Percentiles rank a stretch among this genome's conserved stretches.
These are phyloP conservation scores for Pecoramyces ruminantium DNA, from an alignment of 192 early-diverging fungal species.

Conservation along the genomic window DNA sequence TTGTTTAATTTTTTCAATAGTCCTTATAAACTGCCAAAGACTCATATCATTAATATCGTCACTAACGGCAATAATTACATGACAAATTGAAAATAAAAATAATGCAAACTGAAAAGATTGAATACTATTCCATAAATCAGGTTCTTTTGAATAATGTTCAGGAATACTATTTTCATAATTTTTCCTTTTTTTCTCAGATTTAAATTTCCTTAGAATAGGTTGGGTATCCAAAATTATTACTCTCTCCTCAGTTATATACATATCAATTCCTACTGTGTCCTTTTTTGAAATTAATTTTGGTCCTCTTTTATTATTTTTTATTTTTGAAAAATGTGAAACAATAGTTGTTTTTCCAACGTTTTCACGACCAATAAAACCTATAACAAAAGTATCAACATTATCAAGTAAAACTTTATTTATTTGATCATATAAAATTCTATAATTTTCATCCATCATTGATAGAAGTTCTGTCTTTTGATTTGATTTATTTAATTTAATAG, in stretches of 20 bases:
- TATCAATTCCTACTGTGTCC: slow-evolving; percentile 36
- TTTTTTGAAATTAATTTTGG: slow-evolving; percentile 2
- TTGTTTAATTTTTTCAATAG: neutral
- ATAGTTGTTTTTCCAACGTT: slow-evolving; percentile 46
- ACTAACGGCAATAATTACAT: slow-evolving; percentile 38
- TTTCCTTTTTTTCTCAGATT: neutral
- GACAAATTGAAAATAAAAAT: slow-evolving; percentile 44
- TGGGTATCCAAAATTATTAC: slow-evolving; percentile 44
- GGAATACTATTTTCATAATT: slow-evolving; percentile 11
- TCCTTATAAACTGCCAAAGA: neutral
- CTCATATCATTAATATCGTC: slow-evolving; percentile 17
- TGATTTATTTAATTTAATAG: neutral
- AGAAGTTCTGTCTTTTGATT: neutral
- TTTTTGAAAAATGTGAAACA: slow-evolving; percentile 28
- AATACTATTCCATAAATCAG: slow-evolving; percentile 5
- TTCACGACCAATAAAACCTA: slow-evolving; percentile 46
- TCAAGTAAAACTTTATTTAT: slow-evolving; percentile 32
- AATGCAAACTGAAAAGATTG: slow-evolving; percentile 28
- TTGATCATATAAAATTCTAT: neutral
- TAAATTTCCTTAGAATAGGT: slow-evolving; percentile 18
- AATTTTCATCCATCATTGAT: neutral
- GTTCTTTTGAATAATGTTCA: neutral
- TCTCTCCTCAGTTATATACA: slow-evolving; percentile 45
- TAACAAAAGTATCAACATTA: slow-evolving; percentile 45
- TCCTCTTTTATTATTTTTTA: slow-evolving; percentile 5